Base-by-base conservation (phyloP, 495 filamentous ascomycete genomes). In the Penicillium turbatum region DNA sequence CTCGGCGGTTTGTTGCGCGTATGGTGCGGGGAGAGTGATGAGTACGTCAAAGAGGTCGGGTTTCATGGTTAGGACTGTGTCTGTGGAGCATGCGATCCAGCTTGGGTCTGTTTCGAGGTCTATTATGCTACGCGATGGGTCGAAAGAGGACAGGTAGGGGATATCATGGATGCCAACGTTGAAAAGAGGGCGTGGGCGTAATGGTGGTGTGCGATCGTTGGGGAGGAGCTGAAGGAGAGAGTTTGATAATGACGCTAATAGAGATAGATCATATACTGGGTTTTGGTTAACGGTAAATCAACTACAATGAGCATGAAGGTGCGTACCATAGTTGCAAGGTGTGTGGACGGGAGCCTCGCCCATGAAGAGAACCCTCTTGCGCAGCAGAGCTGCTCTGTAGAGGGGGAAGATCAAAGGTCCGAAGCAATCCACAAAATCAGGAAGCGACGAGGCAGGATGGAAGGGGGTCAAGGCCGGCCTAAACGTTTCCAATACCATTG, bases 21-120 rank as follows among this genome's bases (percentile, higher is more conserved):
- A 72, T 1, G 75, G 61, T 1, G 86, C 77, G 0, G 91, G 90
- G 54, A 97, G 74, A 13, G 86, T 89, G 56, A 96, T 82, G 45
- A 96, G 79, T 40, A 92, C 76, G 66, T 98, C 93, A 72, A 89
- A 98, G 16, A 97, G 84, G 15, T 84, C 77, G 26, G 82, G 77
- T 68, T 97, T 98, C 69, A 87, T 86, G 51, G 80, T 82, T 32
- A 98, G 78, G 47, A 98, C 87, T 61, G 85, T 90, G 67, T 98
- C 93, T 19, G 93, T 97, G 29, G 92, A 93, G 67, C 92, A 97
- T 1, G 93, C 93, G 40, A 96, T 82, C 92, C 91, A 97, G 11
- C 88, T 85, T 1, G 81, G 75, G 10, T 80, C 79, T 19, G 71
- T 65, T 32, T 85, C 85, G 11, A 76, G 70, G 15, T 59, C 55